Evolutionary conservation across 2,329 filamentous ascomycete species (phyloP), one percentile per base, ranked within the genome.

Genomic region (Gnomoniopsis sp.): DNA sequence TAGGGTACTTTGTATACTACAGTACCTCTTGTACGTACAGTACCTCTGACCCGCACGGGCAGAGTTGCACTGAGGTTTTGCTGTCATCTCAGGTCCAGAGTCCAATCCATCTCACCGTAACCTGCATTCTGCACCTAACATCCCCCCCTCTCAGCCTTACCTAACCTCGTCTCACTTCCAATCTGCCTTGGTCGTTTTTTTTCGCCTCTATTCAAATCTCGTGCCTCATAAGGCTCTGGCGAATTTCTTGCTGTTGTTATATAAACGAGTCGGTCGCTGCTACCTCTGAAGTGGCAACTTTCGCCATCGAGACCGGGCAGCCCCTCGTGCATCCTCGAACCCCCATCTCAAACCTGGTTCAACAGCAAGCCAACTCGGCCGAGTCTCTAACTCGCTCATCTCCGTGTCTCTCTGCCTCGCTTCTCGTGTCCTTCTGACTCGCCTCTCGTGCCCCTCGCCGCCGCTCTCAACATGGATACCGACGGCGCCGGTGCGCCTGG

Each of bases 381-480:
- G 33, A 33, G 43, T 33, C 55, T 44, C 36, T 47, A 48, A 38
- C 52, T 46, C 46, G 49, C 57, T 53, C 53, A 59, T 62, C 55
- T 53, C 50, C 54, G 47, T 43, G 21, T 41, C 30, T n/a, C 55
- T 49, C 54, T 50, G 30, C 59, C 52, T 48, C 53, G 41, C 41
- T 53, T 55, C 17, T 41, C 48, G 54, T 50, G 41, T 53, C 49
- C 58, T 48, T 55, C 55, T 50, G 30, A 57, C 52, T 48, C 53
- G 41, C 41, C 55, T 55, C 17, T 41, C 48, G 54, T 50, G 41
- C 55, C 49, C 58, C 49, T 55, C 55, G 49, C 50, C 49, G 53
- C 49, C 53, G 55, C 63, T 63, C 73, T 30, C 41, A 74, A 62
- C 71, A 83, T 83, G 81, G 81, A 84, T 66, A 66, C 76, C 65